Conservation (phyloP, 1,139 yeast species). For the Saccharomyces hybrid region DNA sequence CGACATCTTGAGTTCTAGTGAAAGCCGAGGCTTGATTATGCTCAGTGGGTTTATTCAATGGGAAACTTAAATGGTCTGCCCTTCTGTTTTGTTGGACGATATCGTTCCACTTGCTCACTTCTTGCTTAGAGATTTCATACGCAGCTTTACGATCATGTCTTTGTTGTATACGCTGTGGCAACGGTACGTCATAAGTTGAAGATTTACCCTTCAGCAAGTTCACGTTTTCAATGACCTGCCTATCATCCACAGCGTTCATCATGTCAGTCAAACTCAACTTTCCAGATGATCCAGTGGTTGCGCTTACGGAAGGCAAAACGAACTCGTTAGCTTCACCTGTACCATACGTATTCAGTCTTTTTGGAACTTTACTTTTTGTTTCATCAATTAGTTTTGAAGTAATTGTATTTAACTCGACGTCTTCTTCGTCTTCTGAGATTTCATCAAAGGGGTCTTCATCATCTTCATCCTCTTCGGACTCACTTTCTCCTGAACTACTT, state of each 20-base stretch:
- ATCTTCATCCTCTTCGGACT: conserved; percentile 22
- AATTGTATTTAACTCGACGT: conserved; percentile 34
- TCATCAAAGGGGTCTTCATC: conserved; percentile 35
- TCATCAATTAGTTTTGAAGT: conserved; percentile 29
- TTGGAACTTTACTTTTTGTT: conserved; percentile 35
- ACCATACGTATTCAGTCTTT: conserved; percentile 42
- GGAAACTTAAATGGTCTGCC: conserved; percentile 77
- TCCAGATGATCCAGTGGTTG: conserved; percentile 33
- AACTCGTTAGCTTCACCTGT: conserved; percentile 59
- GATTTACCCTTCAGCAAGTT: conserved; percentile 42
- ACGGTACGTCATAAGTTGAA: conserved; percentile 60
- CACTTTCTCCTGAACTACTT: conserved; percentile 25
- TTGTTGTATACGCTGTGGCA: conserved; percentile 78
- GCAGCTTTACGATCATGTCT: conserved; percentile 87
- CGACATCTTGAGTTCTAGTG: conserved; percentile 41
- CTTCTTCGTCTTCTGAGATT: conserved; percentile 33
- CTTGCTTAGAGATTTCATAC: conserved; percentile 77
- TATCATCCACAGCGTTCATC: conserved; percentile 54
- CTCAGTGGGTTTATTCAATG: conserved; percentile 36
- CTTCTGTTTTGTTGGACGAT: conserved; percentile 69
- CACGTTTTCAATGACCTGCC: conserved; percentile 41
- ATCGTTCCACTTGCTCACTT: conserved; percentile 83
- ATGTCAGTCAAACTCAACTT: conserved; percentile 67
- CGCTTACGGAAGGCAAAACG: conserved; percentile 44
- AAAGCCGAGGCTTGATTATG: conserved; percentile 49